These are phyloP conservation scores for Acacia concinna DNA, from an alignment of 331 rosid genomes.

Conservation along the genomic window DNA sequence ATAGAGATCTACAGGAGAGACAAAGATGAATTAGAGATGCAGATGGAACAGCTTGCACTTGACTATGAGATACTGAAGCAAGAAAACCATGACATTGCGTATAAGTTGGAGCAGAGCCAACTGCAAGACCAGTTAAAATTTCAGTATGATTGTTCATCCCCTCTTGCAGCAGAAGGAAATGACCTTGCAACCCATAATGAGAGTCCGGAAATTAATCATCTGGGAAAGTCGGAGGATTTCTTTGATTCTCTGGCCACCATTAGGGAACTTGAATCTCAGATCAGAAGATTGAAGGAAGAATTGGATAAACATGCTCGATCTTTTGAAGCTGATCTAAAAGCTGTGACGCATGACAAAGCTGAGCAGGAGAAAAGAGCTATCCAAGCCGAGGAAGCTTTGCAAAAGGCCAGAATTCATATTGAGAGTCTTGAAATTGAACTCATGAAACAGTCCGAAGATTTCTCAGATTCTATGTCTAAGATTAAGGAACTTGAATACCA, in stretches of 20 bases:
- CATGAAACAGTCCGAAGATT: slow-evolving; percentile 58
- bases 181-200: slow-evolving; percentile 56
- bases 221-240: slow-evolving; percentile 58
- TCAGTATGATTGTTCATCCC: slow-evolving; percentile 79
- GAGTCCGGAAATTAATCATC: slow-evolving; percentile 61
- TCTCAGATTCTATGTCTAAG: slow-evolving; percentile 55
- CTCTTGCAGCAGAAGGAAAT: slow-evolving; percentile 37
- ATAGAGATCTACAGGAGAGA: slow-evolving; percentile 78
- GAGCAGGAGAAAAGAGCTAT: slow-evolving; percentile 95
- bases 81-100: slow-evolving; percentile 88
- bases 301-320: slow-evolving; percentile 67
- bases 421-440: slow-evolving; percentile 62
- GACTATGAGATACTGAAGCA: slow-evolving; percentile 96
- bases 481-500: slow-evolving; percentile 59
- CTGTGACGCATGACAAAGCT: slow-evolving; percentile 54
- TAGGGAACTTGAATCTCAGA: slow-evolving; percentile 61
- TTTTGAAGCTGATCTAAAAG: slow-evolving; percentile 78
- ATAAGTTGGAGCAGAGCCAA: slow-evolving; percentile 81
- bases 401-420: slow-evolving; percentile 49
- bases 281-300: slow-evolving; percentile 72
- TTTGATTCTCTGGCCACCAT: slow-evolving; percentile 62
- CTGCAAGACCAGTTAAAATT: slow-evolving; percentile 80
- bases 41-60: slow-evolving; percentile 95
- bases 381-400: slow-evolving; percentile 78
- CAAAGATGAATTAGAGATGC: slow-evolving; percentile 90